Conservation (phyloP, 2,329 filamentous ascomycete species). For the Arthrinium phaeospermum region DNA sequence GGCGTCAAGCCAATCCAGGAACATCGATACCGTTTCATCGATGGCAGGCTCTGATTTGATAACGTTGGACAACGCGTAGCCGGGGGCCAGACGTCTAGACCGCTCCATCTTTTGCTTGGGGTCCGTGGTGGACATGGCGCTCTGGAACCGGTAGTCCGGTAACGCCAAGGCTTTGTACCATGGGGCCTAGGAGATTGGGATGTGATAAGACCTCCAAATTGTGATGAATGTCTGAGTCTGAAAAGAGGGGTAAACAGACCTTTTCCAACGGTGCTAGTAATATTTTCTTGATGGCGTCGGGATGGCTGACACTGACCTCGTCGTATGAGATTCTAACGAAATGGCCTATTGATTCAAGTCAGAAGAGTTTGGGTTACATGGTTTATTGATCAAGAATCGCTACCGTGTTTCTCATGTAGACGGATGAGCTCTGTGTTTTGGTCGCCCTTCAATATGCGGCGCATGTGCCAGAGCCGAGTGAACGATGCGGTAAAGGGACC, state of each 20-base stretch:
- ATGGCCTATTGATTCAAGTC: not conserved
- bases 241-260: conserved; percentile 9
- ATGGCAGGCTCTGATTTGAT: conserved; percentile 25
- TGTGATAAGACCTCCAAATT: not conserved
- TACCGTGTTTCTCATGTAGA: conserved; percentile 24
- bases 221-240: too few relatives aligned
- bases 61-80: conserved; percentile 36
- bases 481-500: conserved; percentile 23
- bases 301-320: conserved; percentile 21
- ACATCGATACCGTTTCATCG: conserved; percentile 11
- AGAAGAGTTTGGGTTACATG: not conserved
- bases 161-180: conserved; percentile 23
- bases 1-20: conserved; percentile 18
- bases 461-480: conserved; percentile 25
- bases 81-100: conserved; percentile 20
- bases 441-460: conserved; percentile 22
- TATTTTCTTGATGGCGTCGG: conserved; percentile 1
- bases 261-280: conserved; percentile 18
- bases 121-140: conserved; percentile 24
- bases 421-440: conserved; percentile 21
- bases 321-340: conserved; percentile 21
- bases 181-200: not conserved
- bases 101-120: conserved; percentile 26
- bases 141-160: conserved; percentile 25
- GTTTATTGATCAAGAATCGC: not conserved